Conservation (phyloP, 441 rosid genomes). For the Gossypium lobatum region DNA sequence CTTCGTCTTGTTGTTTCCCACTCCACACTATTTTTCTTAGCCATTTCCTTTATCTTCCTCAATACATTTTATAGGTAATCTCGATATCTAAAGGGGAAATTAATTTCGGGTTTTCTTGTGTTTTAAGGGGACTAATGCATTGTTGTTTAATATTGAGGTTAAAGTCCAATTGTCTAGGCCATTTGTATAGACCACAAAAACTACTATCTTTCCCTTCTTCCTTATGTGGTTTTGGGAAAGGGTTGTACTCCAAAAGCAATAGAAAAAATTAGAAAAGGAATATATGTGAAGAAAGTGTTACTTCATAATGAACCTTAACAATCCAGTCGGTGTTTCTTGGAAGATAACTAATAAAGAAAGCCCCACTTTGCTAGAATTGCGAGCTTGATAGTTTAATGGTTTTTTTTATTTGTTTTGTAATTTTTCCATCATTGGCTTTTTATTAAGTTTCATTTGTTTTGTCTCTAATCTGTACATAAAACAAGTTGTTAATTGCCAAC, state of each 20-base stretch:
- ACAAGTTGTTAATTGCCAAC: background rate
- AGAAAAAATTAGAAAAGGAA: slow-evolving; percentile 4
- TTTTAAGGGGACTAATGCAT: background rate
- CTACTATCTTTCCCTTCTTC: background rate
- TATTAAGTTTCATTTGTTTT: background rate
- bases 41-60: slow-evolving; percentile 11
- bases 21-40: slow-evolving; percentile 15
- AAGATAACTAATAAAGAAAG: slow-evolving; percentile 11
- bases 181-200: slow-evolving; percentile 15
- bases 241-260: slow-evolving; percentile 15
- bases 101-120: background rate
- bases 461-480: background rate
- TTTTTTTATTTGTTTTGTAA: slow-evolving; percentile 14
- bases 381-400: slow-evolving; percentile 18
- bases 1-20: slow-evolving; percentile 18
- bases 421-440: background rate
- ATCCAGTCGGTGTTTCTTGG: slow-evolving; percentile 18
- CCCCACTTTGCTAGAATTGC: slow-evolving; percentile 32
- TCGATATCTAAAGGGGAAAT: background rate
- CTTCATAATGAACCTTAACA: slow-evolving; percentile 25
- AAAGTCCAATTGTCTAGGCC: slow-evolving; percentile 28
- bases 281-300: slow-evolving; percentile 7
- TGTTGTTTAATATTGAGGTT: background rate
- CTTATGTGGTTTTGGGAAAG: background rate
- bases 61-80: slow-evolving; percentile 2